Conservation (phyloP, 129 eudicot species). For the Artemisia argyi region DNA sequence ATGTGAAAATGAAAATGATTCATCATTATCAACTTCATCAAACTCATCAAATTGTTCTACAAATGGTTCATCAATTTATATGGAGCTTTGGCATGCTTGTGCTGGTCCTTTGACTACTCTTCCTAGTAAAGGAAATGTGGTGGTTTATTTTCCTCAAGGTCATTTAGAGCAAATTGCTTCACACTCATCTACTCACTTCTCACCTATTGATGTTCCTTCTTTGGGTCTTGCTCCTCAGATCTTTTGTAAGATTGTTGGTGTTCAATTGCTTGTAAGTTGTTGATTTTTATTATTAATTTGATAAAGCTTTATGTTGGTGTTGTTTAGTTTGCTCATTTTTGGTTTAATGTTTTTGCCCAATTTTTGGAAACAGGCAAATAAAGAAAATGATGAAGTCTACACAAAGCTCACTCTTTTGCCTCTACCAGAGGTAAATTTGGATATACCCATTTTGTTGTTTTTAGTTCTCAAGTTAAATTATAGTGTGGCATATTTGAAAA, state of each 20-base stretch:
- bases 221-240: constrained; percentile 81
- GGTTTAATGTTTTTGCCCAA: constrained; percentile 14
- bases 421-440: constrained; percentile 61
- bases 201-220: constrained; percentile 68
- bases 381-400: constrained; percentile 88
- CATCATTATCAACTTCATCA: constrained; percentile 47
- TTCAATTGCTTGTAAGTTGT: constrained; percentile 70
- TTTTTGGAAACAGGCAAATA: constrained; percentile 63
- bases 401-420: constrained; percentile 83
- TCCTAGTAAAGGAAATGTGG: constrained; percentile 82
- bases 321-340: constrained; percentile 9
- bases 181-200: constrained; percentile 50
- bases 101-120: constrained; percentile 85
- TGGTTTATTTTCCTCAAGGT: constrained; percentile 91
- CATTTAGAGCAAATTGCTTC: constrained; percentile 80
- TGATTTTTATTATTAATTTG: neutral
- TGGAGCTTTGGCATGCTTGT: constrained; percentile 97
- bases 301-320: neutral
- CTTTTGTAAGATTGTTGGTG: constrained; percentile 79
- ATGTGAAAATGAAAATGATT: constrained; percentile 34
- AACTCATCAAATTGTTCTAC: constrained; percentile 49
- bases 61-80: constrained; percentile 41
- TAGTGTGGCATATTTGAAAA: neutral
- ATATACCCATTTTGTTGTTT: neutral
- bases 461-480: constrained; percentile 6